phyloP scores from a whole-genome alignment of 1,139 yeast species.

The Zhuliangozyma parablackwelliae region DNA sequence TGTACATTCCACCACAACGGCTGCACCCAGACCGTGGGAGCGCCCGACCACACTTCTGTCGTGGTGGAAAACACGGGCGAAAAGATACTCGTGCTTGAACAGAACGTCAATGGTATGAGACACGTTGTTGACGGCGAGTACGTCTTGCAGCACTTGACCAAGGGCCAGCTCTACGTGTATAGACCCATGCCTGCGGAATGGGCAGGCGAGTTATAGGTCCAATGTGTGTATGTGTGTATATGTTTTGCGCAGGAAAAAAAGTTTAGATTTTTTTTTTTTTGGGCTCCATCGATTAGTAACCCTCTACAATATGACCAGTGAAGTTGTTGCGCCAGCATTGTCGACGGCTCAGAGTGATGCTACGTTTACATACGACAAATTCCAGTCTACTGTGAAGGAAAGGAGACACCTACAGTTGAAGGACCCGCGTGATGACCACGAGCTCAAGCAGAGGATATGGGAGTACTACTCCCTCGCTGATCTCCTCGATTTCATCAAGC shows the following conservation, averaged over 20 bases:
- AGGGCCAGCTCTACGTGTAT: conserved; percentile 49
- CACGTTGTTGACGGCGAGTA: conserved; percentile 45
- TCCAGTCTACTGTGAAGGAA: conserved; percentile 22
- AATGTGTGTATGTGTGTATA: not conserved
- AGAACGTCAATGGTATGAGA: conserved; percentile 52
- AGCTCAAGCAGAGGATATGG: conserved; percentile 27
- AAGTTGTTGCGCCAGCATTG: conserved; percentile 49
- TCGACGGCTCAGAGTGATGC: conserved; percentile 59
- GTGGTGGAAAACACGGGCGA: conserved; percentile 37
- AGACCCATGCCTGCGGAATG: conserved; percentile 55
- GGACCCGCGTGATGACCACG: conserved; percentile 16
- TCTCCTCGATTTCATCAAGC: conserved; percentile 32
- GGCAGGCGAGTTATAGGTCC: conserved; percentile 30
- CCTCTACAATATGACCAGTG: not conserved
- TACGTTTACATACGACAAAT: conserved; percentile 41
- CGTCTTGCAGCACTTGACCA: conserved; percentile 36
- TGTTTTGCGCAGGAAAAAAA: no score
- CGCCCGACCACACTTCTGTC: conserved; percentile 67
- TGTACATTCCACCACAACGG: conserved; percentile 40
- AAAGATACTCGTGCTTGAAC: conserved; percentile 49
- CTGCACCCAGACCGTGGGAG: conserved; percentile 39
- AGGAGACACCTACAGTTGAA: conserved; percentile 30
- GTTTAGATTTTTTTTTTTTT: no score
- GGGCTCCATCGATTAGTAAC: no score
- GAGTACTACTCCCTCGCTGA: conserved; percentile 52